These are phyloP conservation scores for Diaporthe vexans DNA, from an alignment of 2,329 filamentous ascomycete species.

Conservation along the genomic window DNA sequence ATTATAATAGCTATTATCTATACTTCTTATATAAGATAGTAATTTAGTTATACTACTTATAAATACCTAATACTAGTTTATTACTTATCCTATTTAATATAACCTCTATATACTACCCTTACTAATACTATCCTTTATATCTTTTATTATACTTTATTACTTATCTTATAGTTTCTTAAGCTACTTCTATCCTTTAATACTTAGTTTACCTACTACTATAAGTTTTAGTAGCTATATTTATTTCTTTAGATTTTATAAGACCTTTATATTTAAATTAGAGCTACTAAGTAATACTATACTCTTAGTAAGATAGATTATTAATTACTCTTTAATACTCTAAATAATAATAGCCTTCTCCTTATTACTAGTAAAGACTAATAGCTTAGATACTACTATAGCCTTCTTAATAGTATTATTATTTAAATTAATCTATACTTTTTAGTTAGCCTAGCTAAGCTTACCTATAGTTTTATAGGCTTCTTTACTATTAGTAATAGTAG, in stretches of 20 bases:
- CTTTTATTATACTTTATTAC: not conserved
- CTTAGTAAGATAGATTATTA: not conserved
- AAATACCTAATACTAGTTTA: too few species aligned
- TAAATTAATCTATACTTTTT: too few species aligned
- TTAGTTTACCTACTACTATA: not conserved
- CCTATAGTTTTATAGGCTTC: not conserved
- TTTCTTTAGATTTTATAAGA: not conserved
- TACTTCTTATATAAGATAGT: too few species aligned
- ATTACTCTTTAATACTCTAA: not conserved
- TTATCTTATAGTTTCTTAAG: not conserved
- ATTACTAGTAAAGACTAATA: not conserved
- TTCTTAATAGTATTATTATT: not conserved
- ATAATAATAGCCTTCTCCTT: not conserved
- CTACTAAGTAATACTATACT: not conserved
- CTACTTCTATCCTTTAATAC: not conserved
- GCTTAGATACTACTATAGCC: not conserved
- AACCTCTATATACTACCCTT: not conserved
- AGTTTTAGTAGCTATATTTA: not conserved
- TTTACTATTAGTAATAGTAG: not conserved
- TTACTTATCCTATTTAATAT: not conserved
- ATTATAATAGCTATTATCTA: too few species aligned
- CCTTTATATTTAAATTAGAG: not conserved
- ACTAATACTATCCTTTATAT: not conserved
- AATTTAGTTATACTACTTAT: too few species aligned
- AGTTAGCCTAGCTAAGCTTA: not conserved